Conservation (phyloP, 495 filamentous ascomycete genomes). For the Penicillium daleae region DNA sequence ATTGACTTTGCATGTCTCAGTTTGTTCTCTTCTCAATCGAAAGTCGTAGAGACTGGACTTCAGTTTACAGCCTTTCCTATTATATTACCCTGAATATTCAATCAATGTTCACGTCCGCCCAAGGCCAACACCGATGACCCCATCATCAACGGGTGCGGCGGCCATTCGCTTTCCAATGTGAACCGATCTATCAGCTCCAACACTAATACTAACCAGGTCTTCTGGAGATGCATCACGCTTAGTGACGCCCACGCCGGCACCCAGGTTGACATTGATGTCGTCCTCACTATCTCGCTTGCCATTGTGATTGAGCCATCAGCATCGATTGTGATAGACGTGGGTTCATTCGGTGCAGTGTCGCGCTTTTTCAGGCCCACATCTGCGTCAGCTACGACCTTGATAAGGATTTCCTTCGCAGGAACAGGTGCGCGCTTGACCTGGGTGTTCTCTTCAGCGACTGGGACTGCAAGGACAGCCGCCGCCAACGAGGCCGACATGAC, state of each 20-base stretch:
- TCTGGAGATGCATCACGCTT: neutral
- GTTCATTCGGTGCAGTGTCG: neutral
- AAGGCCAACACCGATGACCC: neutral
- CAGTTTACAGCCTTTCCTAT: too few species aligned
- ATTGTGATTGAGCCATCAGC: neutral
- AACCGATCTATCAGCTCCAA: neutral
- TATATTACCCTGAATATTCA: too few species aligned
- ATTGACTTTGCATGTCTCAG: too few species aligned
- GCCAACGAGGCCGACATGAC: neutral
- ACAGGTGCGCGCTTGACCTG: neutral
- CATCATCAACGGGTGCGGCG: neutral
- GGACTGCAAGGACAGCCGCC: neutral
- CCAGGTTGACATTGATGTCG: neutral
- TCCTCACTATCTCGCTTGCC: neutral
- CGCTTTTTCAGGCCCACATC: neutral
- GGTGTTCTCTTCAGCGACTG: neutral
- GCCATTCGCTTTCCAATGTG: neutral
- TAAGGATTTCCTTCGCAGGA: neutral
- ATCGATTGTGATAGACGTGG: neutral
- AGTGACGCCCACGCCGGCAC: neutral
- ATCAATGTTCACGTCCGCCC: neutral
- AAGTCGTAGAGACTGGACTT: neutral
- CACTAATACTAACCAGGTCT: neutral
- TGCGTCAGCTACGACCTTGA: neutral
- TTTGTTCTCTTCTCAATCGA: neutral